Conservation (phyloP, 495 filamentous ascomycete genomes). For the Penicillium samsonianum region DNA sequence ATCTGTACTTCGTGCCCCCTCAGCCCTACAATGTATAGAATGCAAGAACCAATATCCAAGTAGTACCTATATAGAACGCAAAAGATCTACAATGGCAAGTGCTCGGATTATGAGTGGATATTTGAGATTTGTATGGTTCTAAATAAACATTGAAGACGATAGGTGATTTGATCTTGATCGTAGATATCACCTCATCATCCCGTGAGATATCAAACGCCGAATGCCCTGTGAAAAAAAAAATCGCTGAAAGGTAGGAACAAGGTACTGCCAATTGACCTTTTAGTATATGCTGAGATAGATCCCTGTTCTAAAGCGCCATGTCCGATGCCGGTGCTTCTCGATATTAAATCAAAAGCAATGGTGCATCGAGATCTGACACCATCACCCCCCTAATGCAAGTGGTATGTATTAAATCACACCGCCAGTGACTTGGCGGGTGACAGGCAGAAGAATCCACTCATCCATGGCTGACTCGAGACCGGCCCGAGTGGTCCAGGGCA, state of each 20-base stretch:
- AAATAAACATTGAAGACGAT: conserved; percentile 11
- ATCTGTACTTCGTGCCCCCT: background rate
- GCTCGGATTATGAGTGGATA: background rate
- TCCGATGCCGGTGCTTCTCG: conserved; percentile 16
- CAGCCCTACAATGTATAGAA: background rate
- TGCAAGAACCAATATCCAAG: background rate
- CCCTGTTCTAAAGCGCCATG: conserved; percentile 21
- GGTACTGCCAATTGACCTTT: conserved; percentile 16
- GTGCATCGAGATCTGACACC: background rate
- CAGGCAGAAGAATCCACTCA: conserved; percentile 1
- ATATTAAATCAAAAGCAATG: conserved; percentile 13
- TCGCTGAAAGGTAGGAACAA: conserved; percentile 32
- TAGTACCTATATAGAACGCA: background rate
- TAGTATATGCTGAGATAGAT: conserved; percentile 25
- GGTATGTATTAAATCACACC: conserved; percentile 13
- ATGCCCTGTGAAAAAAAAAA: conserved; percentile 17
- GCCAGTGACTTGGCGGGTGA: background rate
- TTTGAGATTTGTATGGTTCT: conserved; percentile 1
- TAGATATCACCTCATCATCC: conserved; percentile 21
- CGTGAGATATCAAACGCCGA: conserved; percentile 28
- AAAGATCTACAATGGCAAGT: background rate
- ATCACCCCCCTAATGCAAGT: conserved; percentile 11
- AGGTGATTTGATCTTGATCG: conserved; percentile 18
- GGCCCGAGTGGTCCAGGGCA: conserved; percentile 20
- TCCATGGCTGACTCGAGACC: conserved; percentile 24